Base-by-base conservation (phyloP, 306 rosid genomes). In the Castanea crenata region DNA sequence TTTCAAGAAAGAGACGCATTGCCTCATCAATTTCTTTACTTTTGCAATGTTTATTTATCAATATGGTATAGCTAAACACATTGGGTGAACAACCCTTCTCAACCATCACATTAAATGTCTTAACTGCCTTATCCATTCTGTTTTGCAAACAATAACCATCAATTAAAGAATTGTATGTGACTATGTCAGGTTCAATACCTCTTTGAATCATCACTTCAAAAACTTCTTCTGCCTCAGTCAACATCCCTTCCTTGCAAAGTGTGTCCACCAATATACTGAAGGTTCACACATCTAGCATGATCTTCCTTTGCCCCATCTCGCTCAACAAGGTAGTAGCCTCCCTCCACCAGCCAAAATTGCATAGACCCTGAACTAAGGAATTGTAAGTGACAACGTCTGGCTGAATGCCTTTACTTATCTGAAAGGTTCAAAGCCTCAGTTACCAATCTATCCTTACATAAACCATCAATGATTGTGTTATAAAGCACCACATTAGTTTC, bases 151-250 rank as follows among this genome's bases (percentile, higher is more conserved):
- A 83, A 55, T 79, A 81, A 16, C 87, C 83, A 13, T 64, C 51
- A 67, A 88, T 73, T 61, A 88, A 55, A 2, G 81, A 73, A 41
- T 76, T 87, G 73, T 83, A 87, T 0, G 87, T 87, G 19, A 84
- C 77, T 57, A 84, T 78, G 73, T 80, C 59, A 14, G 82, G 87
- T 38, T 21, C 38, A 3, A 64, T 19, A 31, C 51, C 74, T 31
- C 58, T 51, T 52, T 77, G 29, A 49, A 34, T 83, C 84, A 87
- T 87, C 3, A 67, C 69, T 51, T 78, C 7, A 6, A 83, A 31
- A 18, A 87, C 74, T 9, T 44, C 29, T 29, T 61, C 57, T 3
- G 82, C 90, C 32, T 58, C 62, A 13, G 6, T 67, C 44, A 71
- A 19, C 82, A 63, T 81, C 57, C 84, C 83, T 18, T 78, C 82